Base-by-base conservation (phyloP, 345 rosid species). In the Moricandia arvensis region DNA sequence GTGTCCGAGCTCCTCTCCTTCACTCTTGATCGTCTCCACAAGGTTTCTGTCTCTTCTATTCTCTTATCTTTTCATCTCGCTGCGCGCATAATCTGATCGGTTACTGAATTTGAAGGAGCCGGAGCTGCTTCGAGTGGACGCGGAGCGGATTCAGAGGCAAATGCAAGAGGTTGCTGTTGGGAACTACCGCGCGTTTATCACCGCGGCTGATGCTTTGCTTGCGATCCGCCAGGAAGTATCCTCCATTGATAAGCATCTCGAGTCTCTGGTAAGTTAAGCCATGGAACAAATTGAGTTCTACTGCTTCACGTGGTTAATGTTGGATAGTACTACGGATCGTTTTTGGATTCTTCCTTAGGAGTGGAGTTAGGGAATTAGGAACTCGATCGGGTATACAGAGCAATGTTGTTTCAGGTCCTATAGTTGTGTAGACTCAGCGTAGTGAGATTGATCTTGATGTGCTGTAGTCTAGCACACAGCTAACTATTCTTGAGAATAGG, bases 121-220 rank as follows among this genome's bases (percentile, higher is more conserved):
- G 54, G 98, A 95, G 87, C 86, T 92, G 54, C 93, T 95, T 60
- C 90, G 97, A 27, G 99, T 92, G 24, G 98, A 95, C 67, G 94
- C 91, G 11, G 97, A 92, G 91, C 81, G 98, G 72, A 88, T 90
- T 68, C 98, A 90, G 82, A 89, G 89, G 88, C 96, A 95, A 83
- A 95, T 90, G 99, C 99, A 90, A 82, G 99, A 90, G 80, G 97
- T 95, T 47, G 98, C 99, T 0, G 94, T 92, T 63, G 91, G 89
- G 11, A 92, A 92, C 74, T 92, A 95, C 89, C 93, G 98, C 30
- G 89, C 97, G 31, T 95, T 95, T 81, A 90, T 95, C 58, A 85
- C 94, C 8, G 98, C 99, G 31, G 87, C 98, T 7, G 98, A 95
- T 82, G 94, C 97, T 17, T 81, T 92, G 80, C 91, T 89, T 73